Percentiles rank a stretch among this genome's conserved stretches.
These are phyloP conservation scores for Fusarium pseudonygamai DNA, from an alignment of 2,329 filamentous ascomycete species.

Conservation along the genomic window DNA sequence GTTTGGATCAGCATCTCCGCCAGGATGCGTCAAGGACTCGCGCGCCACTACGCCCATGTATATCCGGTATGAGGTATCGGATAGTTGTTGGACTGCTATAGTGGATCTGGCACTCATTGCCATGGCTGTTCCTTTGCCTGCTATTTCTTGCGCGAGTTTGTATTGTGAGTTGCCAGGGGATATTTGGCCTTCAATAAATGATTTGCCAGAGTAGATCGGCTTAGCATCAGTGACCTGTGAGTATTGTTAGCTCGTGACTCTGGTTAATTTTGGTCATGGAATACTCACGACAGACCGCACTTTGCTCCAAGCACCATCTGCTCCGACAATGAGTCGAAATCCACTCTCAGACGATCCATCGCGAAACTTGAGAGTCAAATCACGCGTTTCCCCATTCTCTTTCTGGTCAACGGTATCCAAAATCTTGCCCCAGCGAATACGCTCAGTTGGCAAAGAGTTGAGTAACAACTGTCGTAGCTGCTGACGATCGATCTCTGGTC, in stretches of 20 bases:
- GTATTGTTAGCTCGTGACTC: rapidly evolving
- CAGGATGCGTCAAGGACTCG: neutral
- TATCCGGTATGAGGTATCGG: neutral
- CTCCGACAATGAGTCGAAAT: constrained; percentile 1
- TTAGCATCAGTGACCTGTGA: neutral
- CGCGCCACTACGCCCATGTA: neutral
- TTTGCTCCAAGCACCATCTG: constrained; percentile 11
- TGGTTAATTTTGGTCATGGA: rapidly evolving
- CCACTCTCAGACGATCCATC: neutral
- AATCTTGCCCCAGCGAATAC: neutral
- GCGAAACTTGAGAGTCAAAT: neutral
- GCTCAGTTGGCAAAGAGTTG: neutral
- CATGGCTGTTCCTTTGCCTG: constrained; percentile 3
- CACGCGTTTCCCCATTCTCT: rapidly evolving
- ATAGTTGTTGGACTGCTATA: neutral
- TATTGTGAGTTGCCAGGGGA: neutral
- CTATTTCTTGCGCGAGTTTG: neutral
- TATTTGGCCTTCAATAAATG: neutral
- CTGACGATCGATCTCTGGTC: constrained; percentile 2
- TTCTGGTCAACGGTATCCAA: neutral
- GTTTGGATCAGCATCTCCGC: neutral
- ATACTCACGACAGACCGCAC: neutral
- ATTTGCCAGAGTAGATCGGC: neutral
- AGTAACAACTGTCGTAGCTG: neutral
- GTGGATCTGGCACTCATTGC: neutral